Evolutionary conservation across 2,329 filamentous ascomycete genomes (phyloP).

Genomic region (Cephalotrichum gorgonifer): DNA sequence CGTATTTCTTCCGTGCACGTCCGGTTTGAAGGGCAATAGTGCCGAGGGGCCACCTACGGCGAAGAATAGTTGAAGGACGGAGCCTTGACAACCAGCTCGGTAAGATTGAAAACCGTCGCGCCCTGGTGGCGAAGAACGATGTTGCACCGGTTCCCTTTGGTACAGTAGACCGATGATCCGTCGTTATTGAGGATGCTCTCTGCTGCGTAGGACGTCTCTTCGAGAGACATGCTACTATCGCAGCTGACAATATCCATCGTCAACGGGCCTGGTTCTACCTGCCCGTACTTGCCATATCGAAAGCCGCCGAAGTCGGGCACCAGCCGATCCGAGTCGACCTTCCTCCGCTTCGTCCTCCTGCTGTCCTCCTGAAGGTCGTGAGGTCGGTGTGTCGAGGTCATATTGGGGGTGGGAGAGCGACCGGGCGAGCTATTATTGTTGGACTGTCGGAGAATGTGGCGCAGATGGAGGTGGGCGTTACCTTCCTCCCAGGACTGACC

Average conservation of each 20-base stretch:
- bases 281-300: slow-evolving; percentile 77
- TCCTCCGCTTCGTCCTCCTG: slow-evolving; percentile 56
- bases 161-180: slow-evolving; percentile 79
- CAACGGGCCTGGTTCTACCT: slow-evolving; percentile 72
- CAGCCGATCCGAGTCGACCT: slow-evolving; percentile 54
- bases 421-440: not conserved
- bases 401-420: slow-evolving; percentile 6
- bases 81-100: slow-evolving; percentile 80
- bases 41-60: slow-evolving; percentile 53
- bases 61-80: slow-evolving; percentile 73
- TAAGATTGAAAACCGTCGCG: slow-evolving; percentile 68
- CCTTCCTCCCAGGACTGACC: slow-evolving; percentile 25
- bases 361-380: slow-evolving; percentile 33
- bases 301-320: slow-evolving; percentile 45
- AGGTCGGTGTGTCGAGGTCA: slow-evolving; percentile 18
- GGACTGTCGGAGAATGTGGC: slow-evolving; percentile 27
- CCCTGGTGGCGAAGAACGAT: slow-evolving; percentile 75
- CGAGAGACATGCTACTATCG: slow-evolving; percentile 65
- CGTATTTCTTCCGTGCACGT: not conserved
- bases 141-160: slow-evolving; percentile 78
- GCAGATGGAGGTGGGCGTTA: slow-evolving; percentile 26
- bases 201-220: slow-evolving; percentile 53
- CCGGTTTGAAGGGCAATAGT: not conserved
- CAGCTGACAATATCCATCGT: slow-evolving; percentile 85
- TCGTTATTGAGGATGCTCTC: slow-evolving; percentile 82